Percentiles rank a stretch among this genome's conserved stretches.
These are phyloP conservation scores for Zopfochytrium polystomum DNA, from an alignment of 371 early-diverging fungal genomes.

Conservation along the genomic window DNA sequence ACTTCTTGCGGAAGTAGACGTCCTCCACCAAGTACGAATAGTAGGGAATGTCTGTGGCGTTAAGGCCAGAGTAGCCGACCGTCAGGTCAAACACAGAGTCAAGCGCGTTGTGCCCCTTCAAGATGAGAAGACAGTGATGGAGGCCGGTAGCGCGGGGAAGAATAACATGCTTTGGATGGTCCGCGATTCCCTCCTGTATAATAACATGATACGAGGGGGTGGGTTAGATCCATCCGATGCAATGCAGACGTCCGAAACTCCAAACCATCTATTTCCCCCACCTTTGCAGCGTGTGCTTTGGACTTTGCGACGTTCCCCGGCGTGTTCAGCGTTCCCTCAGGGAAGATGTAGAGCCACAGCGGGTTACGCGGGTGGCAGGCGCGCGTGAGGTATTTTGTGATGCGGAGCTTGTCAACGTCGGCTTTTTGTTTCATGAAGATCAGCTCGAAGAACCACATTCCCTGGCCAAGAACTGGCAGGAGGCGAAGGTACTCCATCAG, in stretches of 20 bases:
- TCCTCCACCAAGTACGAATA: slow-evolving; percentile 71
- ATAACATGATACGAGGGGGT: background rate
- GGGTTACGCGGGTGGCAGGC: slow-evolving; percentile 47
- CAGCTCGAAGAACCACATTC: slow-evolving; percentile 54
- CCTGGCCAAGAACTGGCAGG: slow-evolving; percentile 35
- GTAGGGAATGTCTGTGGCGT: slow-evolving; percentile 72
- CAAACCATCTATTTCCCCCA: background rate
- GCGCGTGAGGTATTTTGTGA: slow-evolving; percentile 18
- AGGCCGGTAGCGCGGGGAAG: slow-evolving; percentile 51
- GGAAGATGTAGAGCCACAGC: slow-evolving; percentile 86
- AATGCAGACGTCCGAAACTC: background rate
- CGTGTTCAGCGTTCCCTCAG: slow-evolving; percentile 78
- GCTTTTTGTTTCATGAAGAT: slow-evolving; percentile 79
- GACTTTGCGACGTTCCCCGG: slow-evolving; percentile 29
- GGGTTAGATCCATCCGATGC: background rate
- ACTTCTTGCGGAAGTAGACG: slow-evolving; percentile 61
- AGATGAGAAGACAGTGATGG: slow-evolving; percentile 56
- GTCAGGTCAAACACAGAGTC: slow-evolving; percentile 73
- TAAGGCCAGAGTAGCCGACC: slow-evolving; percentile 78
- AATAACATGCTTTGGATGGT: slow-evolving; percentile 23
- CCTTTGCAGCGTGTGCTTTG: slow-evolving; percentile 35
- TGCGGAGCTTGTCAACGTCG: slow-evolving; percentile 61
- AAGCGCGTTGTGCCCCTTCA: slow-evolving; percentile 36
- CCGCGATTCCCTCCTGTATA: background rate
- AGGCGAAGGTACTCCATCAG: slow-evolving; percentile 30